A percentile compares a stretch with the other conserved stretches of the same genome.
Evolutionary conservation across 441 rosid species (phyloP).

Genomic region (Viola pubescens): DNA sequence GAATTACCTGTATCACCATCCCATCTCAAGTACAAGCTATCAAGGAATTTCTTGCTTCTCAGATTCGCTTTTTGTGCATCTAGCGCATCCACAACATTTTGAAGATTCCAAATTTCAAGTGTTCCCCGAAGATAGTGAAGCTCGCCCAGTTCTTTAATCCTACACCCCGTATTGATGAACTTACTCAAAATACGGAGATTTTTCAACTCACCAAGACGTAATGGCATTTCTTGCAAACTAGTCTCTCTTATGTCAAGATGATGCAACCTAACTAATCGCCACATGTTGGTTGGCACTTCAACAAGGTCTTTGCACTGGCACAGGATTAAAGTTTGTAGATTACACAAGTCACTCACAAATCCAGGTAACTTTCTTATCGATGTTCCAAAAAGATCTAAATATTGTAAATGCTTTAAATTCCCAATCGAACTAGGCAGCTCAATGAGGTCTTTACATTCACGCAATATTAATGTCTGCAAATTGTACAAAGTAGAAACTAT

Average conservation of each 20-base stretch:
- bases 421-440: neutral
- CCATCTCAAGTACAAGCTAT: conserved; percentile 18
- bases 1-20: conserved; percentile 4
- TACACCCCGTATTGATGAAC: conserved; percentile 10
- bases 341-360: neutral
- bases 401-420: neutral
- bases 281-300: neutral
- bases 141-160: conserved; percentile 19
- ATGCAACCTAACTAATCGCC: neutral
- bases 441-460: neutral
- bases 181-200: conserved; percentile 10
- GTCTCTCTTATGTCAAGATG: conserved; percentile 10
- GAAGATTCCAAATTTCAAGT: conserved; percentile 12
- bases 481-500: neutral
- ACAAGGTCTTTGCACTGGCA: neutral
- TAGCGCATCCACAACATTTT: conserved; percentile 8
- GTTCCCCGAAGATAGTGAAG: conserved; percentile 15
- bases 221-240: conserved; percentile 6
- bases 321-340: neutral
- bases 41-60: conserved; percentile 15
- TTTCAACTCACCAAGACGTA: conserved; percentile 10
- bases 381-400: neutral
- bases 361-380: neutral
- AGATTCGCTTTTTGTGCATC: conserved; percentile 18
- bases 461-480: neutral